Evolutionary conservation across 495 filamentous ascomycete species (phyloP).

Genomic region (Glonium stellatum): DNA sequence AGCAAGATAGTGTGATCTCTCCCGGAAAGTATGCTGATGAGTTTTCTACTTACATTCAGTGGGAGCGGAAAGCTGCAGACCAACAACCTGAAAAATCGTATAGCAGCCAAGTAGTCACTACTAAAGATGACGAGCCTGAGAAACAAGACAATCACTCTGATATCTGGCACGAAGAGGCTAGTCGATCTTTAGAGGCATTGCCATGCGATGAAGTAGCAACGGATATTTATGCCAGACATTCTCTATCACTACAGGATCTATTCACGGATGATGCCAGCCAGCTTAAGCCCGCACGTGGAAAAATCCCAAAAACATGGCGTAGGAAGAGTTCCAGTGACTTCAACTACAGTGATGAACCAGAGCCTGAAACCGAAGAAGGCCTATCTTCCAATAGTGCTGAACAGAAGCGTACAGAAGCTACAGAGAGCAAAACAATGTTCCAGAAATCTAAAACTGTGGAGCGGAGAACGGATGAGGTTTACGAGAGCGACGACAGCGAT

Average conservation of each 20-base stretch:
- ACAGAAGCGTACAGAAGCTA: not conserved
- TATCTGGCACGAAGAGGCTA: conserved; percentile 42
- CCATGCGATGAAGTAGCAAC: conserved; percentile 13
- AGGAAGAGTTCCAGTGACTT: conserved; percentile 35
- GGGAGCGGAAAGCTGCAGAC: conserved; percentile 46
- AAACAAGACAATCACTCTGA: conserved; percentile 29
- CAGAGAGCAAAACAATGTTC: conserved; percentile 16
- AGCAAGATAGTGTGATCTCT: not conserved
- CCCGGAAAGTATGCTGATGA: not conserved
- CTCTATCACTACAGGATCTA: conserved; percentile 24
- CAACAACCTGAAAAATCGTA: conserved; percentile 45
- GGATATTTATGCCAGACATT: not conserved
- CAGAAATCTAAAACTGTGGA: not conserved
- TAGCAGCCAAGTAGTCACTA: conserved; percentile 44
- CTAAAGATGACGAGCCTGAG: conserved; percentile 31
- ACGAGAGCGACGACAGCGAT: conserved; percentile 20
- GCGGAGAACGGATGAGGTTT: conserved; percentile 5
- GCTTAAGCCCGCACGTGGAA: conserved; percentile 33
- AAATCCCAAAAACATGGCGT: conserved; percentile 42
- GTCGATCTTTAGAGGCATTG: conserved; percentile 28
- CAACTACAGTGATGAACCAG: conserved; percentile 31
- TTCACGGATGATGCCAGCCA: conserved; percentile 14
- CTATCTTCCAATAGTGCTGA: not conserved
- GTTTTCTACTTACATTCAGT: conserved; percentile 43
- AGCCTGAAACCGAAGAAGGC: conserved; percentile 9